Percentiles rank a stretch among this genome's conserved stretches.
phyloP scores from a whole-genome alignment of 73 alveolate genomes.

The Tetrahymena thermophila region DNA sequence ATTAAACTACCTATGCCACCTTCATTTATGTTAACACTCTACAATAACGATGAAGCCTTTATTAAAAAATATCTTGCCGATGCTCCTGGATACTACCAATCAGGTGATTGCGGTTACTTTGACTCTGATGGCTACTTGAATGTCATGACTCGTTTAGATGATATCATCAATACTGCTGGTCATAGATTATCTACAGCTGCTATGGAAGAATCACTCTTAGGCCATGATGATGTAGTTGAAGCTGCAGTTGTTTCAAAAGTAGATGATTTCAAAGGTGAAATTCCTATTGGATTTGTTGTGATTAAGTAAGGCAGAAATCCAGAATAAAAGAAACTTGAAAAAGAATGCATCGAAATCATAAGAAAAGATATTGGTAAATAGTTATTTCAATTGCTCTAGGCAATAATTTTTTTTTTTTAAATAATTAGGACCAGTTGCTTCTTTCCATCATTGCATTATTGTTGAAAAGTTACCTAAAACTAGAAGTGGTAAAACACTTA shows the following conservation, averaged over 20 bases:
- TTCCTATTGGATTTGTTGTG: slow-evolving; percentile 90
- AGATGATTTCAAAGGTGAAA: slow-evolving; percentile 92
- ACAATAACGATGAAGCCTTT: slow-evolving; percentile 93
- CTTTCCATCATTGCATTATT: slow-evolving; percentile 60
- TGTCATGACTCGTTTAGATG: slow-evolving; percentile 82
- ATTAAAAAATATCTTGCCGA: slow-evolving; percentile 86
- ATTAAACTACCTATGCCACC: slow-evolving; percentile 98
- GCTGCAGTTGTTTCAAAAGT: slow-evolving; percentile 92
- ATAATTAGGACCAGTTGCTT: slow-evolving; percentile 85
- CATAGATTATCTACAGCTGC: slow-evolving; percentile 83
- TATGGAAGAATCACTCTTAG: slow-evolving; percentile 71
- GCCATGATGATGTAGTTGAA: slow-evolving; percentile 82
- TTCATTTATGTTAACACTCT: slow-evolving; percentile 92
- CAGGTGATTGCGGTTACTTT: slow-evolving; percentile 95
- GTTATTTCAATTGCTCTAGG: too few species aligned
- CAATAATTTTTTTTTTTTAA: not conserved
- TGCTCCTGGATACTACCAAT: slow-evolving; percentile 84
- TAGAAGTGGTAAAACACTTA: slow-evolving; percentile 92
- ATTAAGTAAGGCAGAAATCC: slow-evolving; percentile 59
- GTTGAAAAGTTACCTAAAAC: slow-evolving; percentile 96
- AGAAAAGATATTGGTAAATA: slow-evolving; percentile 56
- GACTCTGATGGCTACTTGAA: slow-evolving; percentile 73
- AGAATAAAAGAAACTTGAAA: slow-evolving; percentile 32
- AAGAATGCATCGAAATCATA: slow-evolving; percentile 55
- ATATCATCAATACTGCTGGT: slow-evolving; percentile 87